A percentile compares a stretch with the other conserved stretches of the same genome.
These are phyloP conservation scores for Theobroma grandiflorum DNA, from an alignment of 441 rosid species.

Conservation along the genomic window DNA sequence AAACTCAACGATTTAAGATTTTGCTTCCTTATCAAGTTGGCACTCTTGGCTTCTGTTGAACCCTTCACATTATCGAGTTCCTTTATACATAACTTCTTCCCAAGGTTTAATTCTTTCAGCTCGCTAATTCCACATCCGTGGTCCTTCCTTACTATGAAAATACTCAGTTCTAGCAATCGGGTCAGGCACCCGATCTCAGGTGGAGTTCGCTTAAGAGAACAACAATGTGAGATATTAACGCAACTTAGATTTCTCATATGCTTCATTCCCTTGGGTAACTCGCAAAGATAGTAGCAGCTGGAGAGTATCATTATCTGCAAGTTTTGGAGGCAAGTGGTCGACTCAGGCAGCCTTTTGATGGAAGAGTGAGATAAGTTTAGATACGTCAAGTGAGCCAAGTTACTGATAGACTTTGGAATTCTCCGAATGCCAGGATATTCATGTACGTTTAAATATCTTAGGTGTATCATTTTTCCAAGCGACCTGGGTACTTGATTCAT, in stretches of 20 bases:
- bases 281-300: not conserved
- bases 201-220: conserved; percentile 17
- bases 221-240: not conserved
- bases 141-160: conserved; percentile 27
- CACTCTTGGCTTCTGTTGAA: conserved; percentile 25
- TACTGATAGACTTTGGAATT: conserved; percentile 3
- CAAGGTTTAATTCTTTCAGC: conserved; percentile 29
- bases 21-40: conserved; percentile 23
- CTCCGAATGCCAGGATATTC: not conserved
- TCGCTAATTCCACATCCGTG: conserved; percentile 15
- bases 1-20: conserved; percentile 19
- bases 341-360: not conserved
- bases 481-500: not conserved
- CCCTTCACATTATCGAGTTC: conserved; percentile 17
- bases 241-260: conserved; percentile 15
- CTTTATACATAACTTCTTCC: conserved; percentile 14
- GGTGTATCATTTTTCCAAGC: conserved; percentile 10
- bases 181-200: conserved; percentile 20
- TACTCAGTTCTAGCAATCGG: conserved; percentile 25
- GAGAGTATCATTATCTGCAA: conserved; percentile 24
- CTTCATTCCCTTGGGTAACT: conserved; percentile 24
- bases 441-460: not conserved
- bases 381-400: conserved; percentile 10
- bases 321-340: not conserved
- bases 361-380: conserved; percentile 23